phyloP scores from a whole-genome alignment of 306 rosid species.

The Inga leiocalycina region DNA sequence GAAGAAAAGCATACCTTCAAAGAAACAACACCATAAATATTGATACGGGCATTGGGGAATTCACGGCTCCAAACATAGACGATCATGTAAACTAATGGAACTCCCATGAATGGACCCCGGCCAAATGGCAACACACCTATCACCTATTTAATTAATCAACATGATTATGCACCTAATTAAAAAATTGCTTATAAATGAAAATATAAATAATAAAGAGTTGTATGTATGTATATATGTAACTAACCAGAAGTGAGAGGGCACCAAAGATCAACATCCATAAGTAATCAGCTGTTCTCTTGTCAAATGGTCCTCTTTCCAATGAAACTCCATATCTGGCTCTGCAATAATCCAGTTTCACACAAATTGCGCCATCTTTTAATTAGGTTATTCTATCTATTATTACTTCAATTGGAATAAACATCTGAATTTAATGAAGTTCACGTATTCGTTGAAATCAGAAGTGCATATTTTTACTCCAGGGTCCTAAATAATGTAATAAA shows the following conservation, averaged over 20 bases:
- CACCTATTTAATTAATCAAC: conserved; percentile 36
- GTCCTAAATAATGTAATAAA: too few species aligned
- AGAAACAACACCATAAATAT: conserved; percentile 62
- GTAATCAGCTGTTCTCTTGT: conserved; percentile 81
- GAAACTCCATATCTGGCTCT: conserved; percentile 83
- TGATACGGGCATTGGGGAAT: conserved; percentile 64
- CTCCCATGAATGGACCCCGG: conserved; percentile 50
- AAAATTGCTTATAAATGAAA: too few species aligned
- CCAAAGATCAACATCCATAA: conserved; percentile 78
- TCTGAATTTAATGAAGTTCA: not conserved
- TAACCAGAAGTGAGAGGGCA: conserved; percentile 75
- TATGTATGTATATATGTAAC: not conserved
- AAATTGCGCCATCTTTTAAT: not conserved
- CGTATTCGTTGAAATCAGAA: not conserved
- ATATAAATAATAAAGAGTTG: not conserved
- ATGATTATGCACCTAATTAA: not conserved
- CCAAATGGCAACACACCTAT: conserved; percentile 55
- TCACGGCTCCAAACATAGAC: conserved; percentile 80
- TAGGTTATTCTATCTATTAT: too few species aligned
- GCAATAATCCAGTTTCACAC: conserved; percentile 15
- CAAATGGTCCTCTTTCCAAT: conserved; percentile 74
- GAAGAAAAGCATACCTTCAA: conserved; percentile 55
- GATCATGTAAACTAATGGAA: conserved; percentile 70
- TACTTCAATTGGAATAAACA: not conserved
- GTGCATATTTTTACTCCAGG: too few species aligned